These are phyloP conservation scores for Cryptococcus sp. DNA, from an alignment of 1,284 basidiomycete genomes.

Conservation along the genomic window DNA sequence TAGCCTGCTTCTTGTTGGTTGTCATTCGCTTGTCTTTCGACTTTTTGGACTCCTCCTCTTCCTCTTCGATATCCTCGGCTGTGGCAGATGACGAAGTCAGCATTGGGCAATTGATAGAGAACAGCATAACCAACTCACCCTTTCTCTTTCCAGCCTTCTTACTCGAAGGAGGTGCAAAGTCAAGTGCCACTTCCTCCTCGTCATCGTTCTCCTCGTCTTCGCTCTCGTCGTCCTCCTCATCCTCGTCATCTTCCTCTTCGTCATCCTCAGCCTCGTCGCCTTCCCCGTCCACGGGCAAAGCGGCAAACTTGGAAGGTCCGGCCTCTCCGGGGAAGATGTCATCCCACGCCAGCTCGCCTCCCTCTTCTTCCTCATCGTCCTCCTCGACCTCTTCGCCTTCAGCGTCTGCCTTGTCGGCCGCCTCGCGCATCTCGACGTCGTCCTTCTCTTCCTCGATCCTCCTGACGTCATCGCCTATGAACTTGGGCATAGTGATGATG, in stretches of 20 bases:
- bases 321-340: conserved; percentile 62
- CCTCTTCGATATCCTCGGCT: conserved; percentile 11
- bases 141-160: conserved; percentile 26
- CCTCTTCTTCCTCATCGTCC: conserved; percentile 36
- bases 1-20: conserved; percentile 88
- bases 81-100: conserved; percentile 5
- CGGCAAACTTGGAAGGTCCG: conserved; percentile 43
- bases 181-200: conserved; percentile 20
- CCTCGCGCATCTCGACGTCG: conserved; percentile 44
- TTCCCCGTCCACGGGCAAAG: conserved; percentile 39
- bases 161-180: conserved; percentile 11
- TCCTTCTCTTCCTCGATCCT: conserved; percentile 49
- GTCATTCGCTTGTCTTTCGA: conserved; percentile 77
- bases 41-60: conserved; percentile 19
- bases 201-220: conserved; percentile 34
- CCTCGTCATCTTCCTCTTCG: conserved; percentile 46
- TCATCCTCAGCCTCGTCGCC: conserved; percentile 52
- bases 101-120: conserved; percentile 4
- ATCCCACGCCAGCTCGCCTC: conserved; percentile 70
- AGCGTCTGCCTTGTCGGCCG: conserved; percentile 49
- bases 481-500: conserved; percentile 62
- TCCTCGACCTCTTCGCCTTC: conserved; percentile 57
- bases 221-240: conserved; percentile 23
- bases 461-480: conserved; percentile 54
- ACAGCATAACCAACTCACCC: conserved; percentile 11